Evolutionary conservation across 176 grass and related monocot genomes (phyloP).

Genomic region (Dactylis glomerata): DNA sequence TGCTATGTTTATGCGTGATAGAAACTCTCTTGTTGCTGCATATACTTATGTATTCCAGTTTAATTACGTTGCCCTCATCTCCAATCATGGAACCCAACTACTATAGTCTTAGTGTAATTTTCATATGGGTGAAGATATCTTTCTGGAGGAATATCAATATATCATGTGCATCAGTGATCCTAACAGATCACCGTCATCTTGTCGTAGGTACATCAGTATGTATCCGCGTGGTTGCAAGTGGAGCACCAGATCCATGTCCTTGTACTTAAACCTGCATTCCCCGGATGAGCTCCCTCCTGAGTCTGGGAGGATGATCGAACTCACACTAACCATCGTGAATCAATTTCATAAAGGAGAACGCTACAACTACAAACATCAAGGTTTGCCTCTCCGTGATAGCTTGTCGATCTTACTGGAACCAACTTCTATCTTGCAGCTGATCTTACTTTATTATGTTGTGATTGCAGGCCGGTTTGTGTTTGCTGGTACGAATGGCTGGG

Average conservation of each 20-base stretch:
- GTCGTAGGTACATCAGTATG: background rate
- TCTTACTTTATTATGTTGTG: background rate
- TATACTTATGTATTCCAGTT: too few species aligned
- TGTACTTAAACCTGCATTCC: background rate
- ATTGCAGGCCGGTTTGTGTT: background rate
- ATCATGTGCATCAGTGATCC: background rate
- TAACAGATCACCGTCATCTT: background rate
- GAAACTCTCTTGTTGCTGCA: too few species aligned
- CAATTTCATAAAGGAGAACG: background rate
- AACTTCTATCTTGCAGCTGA: background rate
- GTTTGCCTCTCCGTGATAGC: background rate
- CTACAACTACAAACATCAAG: background rate
- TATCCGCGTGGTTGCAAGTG: background rate
- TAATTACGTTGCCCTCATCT: too few species aligned
- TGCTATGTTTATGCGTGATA: background rate
- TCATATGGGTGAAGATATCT: background rate
- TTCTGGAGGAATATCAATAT: background rate
- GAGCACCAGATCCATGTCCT: background rate
- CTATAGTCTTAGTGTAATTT: background rate
- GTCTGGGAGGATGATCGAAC: conserved; percentile 23
- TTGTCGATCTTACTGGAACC: background rate
- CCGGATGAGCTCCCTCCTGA: background rate
- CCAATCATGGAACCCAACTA: background rate
- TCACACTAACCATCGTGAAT: conserved; percentile 14
- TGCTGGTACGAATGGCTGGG: background rate